Evolutionary conservation across 2,329 filamentous ascomycete species (phyloP), one percentile per base, ranked within the genome.

Genomic region (Trichoderma atroviride): DNA sequence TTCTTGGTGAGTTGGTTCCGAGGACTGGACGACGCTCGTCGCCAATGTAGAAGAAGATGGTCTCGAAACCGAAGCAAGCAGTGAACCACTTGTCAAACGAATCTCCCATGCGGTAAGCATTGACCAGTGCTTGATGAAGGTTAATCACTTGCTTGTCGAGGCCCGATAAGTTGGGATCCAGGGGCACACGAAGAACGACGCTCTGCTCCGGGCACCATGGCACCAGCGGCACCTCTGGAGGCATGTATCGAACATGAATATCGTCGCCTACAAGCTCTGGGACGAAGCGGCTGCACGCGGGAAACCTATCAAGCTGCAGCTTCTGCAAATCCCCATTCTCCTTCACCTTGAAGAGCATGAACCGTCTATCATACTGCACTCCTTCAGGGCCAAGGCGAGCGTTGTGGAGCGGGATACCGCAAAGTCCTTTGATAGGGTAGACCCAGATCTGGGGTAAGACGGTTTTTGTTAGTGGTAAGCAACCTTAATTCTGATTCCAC

Each of bases 381-480:
- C 91, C 91, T 71, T 88, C 85, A n/a, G 83, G 82, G 5, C 85
- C 86, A 58, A 92, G 78, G n/a, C 79, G 78, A 3, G 89, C 84
- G 0, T 80, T 78, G 5, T 81, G 70, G 37, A 93, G 80, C 22
- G 83, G 78, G 66, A 90, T 86, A 62, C 86, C 87, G 43, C 88
- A 87, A n/a, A 93, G 84, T 9, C 86, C 89, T 77, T 93, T 93
- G 80, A 93, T 89, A 53, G 91, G 91, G 77, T 93, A 92, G 59
- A 91, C 84, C 78, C 89, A 92, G 43, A 93, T 83, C 79, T 81
- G 64, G 47, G 27, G 61, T 47, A 50, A 64, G 61, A 16, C 24
- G 22, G 14, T 5, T 27, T 27, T 35, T 35, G 33, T 35, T n/a
- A 31, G 53, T 66, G 31, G 35, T 47, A 19, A 43, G 68, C 24